Base-by-base conservation (phyloP, 192 early-diverging fungal species). In the Backusella tarrabulga region DNA sequence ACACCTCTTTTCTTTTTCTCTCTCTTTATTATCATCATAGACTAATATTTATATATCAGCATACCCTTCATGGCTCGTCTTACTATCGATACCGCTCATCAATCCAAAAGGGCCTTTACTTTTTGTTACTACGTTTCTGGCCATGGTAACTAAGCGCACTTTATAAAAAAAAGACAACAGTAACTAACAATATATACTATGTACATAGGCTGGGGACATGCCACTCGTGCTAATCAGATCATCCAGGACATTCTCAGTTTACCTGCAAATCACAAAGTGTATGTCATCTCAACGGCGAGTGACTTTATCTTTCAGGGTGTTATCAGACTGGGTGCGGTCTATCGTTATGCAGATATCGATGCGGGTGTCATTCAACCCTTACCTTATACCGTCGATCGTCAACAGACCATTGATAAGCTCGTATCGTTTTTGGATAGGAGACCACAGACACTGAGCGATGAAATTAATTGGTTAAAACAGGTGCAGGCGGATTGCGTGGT, bases 51-150 rank as follows among this genome's bases (percentile, higher is more conserved):
- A 4, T 50, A 17, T 50, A 50, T 6, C 15, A 19, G n/a, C 15
- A 60, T 60, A 60, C 54, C 54, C 54, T 23, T 11, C 26, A 79
- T 79, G 77, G 68, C 72, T 17, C 26, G 36, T 19, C 54, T 79
- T 67, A 74, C 77, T 41, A 73, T 74, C 54, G 63, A 79, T 32
- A 79, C 72, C 21, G 34, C 67, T 7, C 34, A 60, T 41, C 6
- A 23, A 35, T 26, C 75, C 26, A 66, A 38, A 35, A 82, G 79
- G 46, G 75, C 79, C 19, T 87, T 83, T 60, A 83, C 82, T 5
- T 89, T 89, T 73, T 89, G 88, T 54, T 89, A 84, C 50, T 89
- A 89, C 72, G 88, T 89, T 2, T 89, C 88, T 50, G 88, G 88
- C 4, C 88, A 89, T 79, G 88, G 88, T 89, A 85, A 67, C 32